Evolutionary conservation across 2,329 filamentous ascomycete genomes (phyloP).

Genomic region (Fusarium tupiense): DNA sequence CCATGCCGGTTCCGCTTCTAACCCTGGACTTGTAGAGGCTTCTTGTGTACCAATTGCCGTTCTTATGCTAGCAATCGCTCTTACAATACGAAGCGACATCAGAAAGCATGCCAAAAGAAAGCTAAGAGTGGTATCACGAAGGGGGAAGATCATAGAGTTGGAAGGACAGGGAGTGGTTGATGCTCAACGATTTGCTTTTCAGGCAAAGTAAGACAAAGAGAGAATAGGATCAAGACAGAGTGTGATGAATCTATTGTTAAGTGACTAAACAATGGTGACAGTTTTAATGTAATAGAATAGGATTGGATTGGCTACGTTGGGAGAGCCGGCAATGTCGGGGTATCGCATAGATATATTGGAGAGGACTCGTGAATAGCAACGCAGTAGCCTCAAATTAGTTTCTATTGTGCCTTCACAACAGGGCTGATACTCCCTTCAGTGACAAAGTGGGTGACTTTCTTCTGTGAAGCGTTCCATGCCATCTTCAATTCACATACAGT

Average conservation of each 20-base stretch:
- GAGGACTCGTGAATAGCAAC: accelerated
- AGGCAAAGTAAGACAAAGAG: too few species aligned
- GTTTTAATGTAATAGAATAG: not conserved
- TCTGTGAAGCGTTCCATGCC: not conserved
- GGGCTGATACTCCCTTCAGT: accelerated
- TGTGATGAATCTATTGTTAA: too few species aligned
- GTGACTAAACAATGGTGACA: accelerated
- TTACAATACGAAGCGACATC: accelerated
- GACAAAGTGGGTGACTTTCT: accelerated
- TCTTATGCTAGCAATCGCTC: not conserved
- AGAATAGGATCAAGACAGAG: too few species aligned
- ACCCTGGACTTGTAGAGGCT: accelerated
- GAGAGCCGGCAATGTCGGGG: accelerated
- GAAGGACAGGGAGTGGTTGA: too few species aligned
- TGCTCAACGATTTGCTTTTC: too few species aligned
- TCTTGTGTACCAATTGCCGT: accelerated
- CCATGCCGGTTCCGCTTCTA: not conserved
- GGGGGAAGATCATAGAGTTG: accelerated
- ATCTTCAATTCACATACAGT: accelerated
- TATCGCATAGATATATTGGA: not conserved
- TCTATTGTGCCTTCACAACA: accelerated
- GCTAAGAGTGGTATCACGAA: accelerated
- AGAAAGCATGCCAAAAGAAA: not conserved
- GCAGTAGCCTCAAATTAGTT: accelerated
- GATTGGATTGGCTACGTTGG: accelerated